A percentile compares a stretch with the other conserved stretches of the same genome.
Evolutionary conservation across 768 basidiomycete species (phyloP).

Genomic region (Phlegmacium glaucopus): DNA sequence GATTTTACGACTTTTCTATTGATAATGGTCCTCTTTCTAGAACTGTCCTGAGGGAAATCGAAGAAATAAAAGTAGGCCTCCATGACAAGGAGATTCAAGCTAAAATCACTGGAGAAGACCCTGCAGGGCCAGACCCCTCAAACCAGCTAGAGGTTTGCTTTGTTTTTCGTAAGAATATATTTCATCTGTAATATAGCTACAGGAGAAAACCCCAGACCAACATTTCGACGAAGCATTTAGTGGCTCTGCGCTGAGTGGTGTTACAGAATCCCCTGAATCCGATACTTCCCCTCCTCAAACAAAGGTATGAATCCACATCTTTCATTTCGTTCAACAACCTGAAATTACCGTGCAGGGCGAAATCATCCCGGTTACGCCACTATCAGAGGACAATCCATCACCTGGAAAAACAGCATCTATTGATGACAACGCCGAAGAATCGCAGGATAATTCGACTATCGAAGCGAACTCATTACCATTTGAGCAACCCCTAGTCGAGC

Average conservation of each 20-base stretch:
- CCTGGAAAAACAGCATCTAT: no score
- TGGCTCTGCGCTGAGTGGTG: slow-evolving; percentile 33
- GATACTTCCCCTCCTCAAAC: slow-evolving; percentile 18
- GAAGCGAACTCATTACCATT: no score
- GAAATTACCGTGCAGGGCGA: no score
- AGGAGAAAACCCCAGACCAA: slow-evolving; percentile 3
- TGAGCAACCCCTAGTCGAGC: no score
- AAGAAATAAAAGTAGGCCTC: slow-evolving; percentile 65
- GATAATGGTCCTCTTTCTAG: slow-evolving; percentile 30
- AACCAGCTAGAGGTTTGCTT: not conserved
- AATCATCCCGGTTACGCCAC: no score
- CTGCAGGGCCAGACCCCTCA: not conserved
- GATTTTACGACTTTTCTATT: not conserved
- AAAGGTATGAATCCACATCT: slow-evolving; percentile 14
- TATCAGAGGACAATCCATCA: no score
- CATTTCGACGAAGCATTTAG: slow-evolving; percentile 23
- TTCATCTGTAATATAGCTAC: not conserved
- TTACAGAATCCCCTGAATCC: slow-evolving; percentile 25
- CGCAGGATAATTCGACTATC: no score
- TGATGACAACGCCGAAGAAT: no score
- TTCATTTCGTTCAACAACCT: not conserved
- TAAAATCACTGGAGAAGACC: slow-evolving; percentile 21
- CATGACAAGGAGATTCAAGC: slow-evolving; percentile 53
- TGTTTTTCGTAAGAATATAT: not conserved
- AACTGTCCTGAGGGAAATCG: slow-evolving; percentile 67